Evolutionary conservation across 2,329 filamentous ascomycete genomes (phyloP).

Genomic region (Penicillium sp.): DNA sequence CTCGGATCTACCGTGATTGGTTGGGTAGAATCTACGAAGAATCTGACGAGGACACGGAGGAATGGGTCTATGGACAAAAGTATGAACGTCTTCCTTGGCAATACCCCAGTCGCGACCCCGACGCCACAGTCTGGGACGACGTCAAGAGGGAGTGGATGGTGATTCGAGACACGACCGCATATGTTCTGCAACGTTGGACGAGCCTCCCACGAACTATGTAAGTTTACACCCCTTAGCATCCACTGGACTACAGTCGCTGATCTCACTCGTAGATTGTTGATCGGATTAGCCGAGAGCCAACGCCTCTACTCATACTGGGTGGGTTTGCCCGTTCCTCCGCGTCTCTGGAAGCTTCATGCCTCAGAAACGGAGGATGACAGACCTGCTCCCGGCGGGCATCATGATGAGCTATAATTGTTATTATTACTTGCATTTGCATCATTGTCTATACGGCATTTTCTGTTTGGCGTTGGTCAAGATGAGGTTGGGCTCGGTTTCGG

Average conservation of each 20-base stretch:
- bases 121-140: constrained; percentile 50
- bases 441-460: constrained; percentile 11
- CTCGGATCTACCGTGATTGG: constrained; percentile 26
- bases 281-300: constrained; percentile 49
- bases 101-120: constrained; percentile 23
- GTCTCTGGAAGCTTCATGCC: constrained; percentile 50
- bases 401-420: constrained; percentile 40
- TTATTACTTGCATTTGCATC: constrained; percentile 10
- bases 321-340: constrained; percentile 53
- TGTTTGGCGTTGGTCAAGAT: not conserved
- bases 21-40: constrained; percentile 35
- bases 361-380: constrained; percentile 26
- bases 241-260: no score
- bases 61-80: constrained; percentile 41
- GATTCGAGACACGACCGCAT: constrained; percentile 57
- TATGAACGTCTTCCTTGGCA: constrained; percentile 31
- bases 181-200: constrained; percentile 66
- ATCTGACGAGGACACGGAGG: constrained; percentile 35
- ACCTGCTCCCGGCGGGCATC: constrained; percentile 1
- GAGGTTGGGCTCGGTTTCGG: no score
- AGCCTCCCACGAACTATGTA: constrained; percentile 63
- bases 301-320: constrained; percentile 58
- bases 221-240: constrained; percentile 40
- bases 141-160: constrained; percentile 59
- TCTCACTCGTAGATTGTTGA: constrained; percentile 41